phyloP scores from a whole-genome alignment of 2,329 filamentous ascomycete species.

The Botrytis pseudocinerea region DNA sequence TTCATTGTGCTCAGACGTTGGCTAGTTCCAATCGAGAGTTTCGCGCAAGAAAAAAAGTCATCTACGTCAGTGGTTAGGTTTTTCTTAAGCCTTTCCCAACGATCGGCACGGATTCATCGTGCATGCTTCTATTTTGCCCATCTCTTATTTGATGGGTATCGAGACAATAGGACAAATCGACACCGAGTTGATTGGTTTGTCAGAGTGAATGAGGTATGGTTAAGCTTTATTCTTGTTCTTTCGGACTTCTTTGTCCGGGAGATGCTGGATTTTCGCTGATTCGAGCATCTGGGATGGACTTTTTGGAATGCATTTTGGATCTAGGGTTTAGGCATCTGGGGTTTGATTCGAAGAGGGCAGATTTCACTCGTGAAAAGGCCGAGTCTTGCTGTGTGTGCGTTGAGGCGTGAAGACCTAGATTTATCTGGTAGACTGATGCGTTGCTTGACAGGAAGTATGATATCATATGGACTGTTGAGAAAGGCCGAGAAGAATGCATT shows the following conservation, averaged over 20 bases:
- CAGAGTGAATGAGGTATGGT: background rate
- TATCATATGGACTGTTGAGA: slow-evolving; percentile 1
- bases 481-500: background rate
- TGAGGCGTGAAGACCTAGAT: background rate
- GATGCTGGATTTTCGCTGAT: background rate
- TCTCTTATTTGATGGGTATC: background rate
- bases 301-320: background rate
- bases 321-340: background rate
- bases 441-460: background rate
- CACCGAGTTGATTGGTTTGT: background rate
- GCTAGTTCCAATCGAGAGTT: background rate
- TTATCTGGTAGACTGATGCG: background rate
- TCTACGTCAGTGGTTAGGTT: slow-evolving; percentile 8
- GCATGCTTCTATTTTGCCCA: background rate
- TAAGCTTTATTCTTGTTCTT: slow-evolving; percentile 2
- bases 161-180: background rate
- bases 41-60: background rate
- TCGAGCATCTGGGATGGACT: background rate
- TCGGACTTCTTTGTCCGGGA: background rate
- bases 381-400: background rate
- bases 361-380: background rate
- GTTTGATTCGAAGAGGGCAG: background rate
- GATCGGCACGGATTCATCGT: background rate
- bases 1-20: background rate
- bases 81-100: background rate